A percentile compares a stretch with the other conserved stretches of the same genome.
These are phyloP conservation scores for Inonotus hispidus DNA, from an alignment of 1,284 basidiomycete genomes.

Conservation along the genomic window DNA sequence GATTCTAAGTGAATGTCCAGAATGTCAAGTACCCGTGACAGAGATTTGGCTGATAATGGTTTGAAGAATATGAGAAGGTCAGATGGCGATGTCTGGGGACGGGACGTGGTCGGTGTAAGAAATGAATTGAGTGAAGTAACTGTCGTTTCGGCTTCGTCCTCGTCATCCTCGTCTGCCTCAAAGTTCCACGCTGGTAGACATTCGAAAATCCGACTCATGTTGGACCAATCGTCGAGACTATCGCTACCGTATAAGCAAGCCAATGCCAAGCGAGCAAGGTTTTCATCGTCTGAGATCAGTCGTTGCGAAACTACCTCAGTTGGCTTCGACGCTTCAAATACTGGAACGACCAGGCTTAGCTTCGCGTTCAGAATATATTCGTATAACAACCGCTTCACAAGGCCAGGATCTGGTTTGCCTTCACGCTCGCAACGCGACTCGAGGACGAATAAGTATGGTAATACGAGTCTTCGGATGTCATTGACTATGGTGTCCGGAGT, in stretches of 20 bases:
- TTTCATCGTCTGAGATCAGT: constrained; percentile 75
- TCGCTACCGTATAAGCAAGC: constrained; percentile 85
- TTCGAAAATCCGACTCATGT: constrained; percentile 89
- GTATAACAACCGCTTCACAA: constrained; percentile 63
- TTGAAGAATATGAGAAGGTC: constrained; percentile 81
- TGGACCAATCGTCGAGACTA: constrained; percentile 65
- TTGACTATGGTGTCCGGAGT: constrained; percentile 57
- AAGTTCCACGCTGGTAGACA: constrained; percentile 89
- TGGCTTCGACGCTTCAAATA: constrained; percentile 89
- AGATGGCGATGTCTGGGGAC: constrained; percentile 51
- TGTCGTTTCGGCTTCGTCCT: constrained; percentile 74
- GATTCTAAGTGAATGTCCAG: constrained; percentile 92
- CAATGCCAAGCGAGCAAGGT: constrained; percentile 79
- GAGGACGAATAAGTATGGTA: constrained; percentile 88
- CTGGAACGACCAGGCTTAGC: constrained; percentile 60
- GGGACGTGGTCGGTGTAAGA: constrained; percentile 66
- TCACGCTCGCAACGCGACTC: constrained; percentile 80
- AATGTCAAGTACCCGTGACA: constrained; percentile 82
- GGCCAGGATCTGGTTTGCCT: constrained; percentile 59
- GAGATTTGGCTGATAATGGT: constrained; percentile 63
- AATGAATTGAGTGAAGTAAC: constrained; percentile 74
- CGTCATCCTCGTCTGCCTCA: constrained; percentile 48
- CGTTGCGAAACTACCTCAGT: constrained; percentile 66
- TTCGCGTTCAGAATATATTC: constrained; percentile 70
- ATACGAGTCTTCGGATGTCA: constrained; percentile 72